Conservation (phyloP, 148 eudicot genomes). For the Limonium bicolor region DNA sequence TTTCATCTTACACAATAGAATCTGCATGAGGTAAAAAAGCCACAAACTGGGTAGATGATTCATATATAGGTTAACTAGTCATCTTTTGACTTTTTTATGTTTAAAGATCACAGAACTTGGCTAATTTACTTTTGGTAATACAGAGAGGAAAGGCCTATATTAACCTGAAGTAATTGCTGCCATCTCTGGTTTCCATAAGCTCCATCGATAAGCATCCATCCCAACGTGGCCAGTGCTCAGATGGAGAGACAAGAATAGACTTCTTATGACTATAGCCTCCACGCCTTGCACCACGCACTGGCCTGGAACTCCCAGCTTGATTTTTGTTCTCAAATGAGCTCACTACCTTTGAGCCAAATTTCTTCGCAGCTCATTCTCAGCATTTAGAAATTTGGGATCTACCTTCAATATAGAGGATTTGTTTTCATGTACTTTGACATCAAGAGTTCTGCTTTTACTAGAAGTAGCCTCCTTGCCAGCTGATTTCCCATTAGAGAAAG, state of each 20-base stretch:
- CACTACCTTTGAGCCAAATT: conserved; percentile 93
- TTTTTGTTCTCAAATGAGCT: conserved; percentile 57
- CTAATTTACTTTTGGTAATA: no score
- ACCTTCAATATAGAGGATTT: conserved; percentile 48
- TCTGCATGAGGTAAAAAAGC: no score
- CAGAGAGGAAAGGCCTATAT: no score
- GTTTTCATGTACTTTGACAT: conserved; percentile 10
- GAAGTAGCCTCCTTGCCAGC: conserved; percentile 17
- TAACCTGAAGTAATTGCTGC: conserved; percentile 63
- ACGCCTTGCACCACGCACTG: conserved; percentile 61
- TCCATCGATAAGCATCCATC: conserved; percentile 94
- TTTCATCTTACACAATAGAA: no score
- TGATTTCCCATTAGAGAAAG: conserved; percentile 29
- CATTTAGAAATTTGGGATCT: conserved; percentile 77
- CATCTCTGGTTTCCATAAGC: conserved; percentile 60
- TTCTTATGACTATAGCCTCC: conserved; percentile 48
- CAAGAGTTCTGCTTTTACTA: conserved; percentile 12
- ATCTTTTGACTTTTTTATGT: no score
- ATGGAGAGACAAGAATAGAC: conserved; percentile 65
- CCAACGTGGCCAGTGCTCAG: conserved; percentile 95
- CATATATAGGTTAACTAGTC: no score
- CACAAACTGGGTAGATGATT: no score
- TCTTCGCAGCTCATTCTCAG: conserved; percentile 87
- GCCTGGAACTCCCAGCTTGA: conserved; percentile 61
- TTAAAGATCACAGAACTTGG: no score